Conservation (phyloP, 2,329 filamentous ascomycete genomes). For the Calonectria leucothoes region DNA sequence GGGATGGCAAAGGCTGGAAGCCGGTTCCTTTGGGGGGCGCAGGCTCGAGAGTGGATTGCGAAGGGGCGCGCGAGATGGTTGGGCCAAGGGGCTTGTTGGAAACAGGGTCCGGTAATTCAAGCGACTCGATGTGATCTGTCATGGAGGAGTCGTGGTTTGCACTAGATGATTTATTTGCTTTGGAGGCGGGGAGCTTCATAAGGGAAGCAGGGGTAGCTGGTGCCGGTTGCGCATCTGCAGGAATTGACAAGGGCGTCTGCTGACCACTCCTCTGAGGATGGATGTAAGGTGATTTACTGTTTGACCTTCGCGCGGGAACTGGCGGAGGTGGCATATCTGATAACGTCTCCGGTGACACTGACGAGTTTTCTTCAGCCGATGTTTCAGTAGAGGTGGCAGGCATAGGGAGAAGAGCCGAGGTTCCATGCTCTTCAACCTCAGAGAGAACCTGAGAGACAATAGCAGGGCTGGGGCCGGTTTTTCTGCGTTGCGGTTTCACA, state of each 20-base stretch:
- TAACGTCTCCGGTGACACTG: slow-evolving; percentile 72
- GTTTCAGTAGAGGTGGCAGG: slow-evolving; percentile 60
- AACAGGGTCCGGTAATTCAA: slow-evolving; percentile 79
- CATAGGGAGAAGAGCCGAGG: slow-evolving; percentile 52
- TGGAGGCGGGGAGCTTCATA: slow-evolving; percentile 77
- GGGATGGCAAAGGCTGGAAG: slow-evolving; percentile 62
- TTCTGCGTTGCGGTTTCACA: slow-evolving; percentile 72
- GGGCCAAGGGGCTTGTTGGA: slow-evolving; percentile 44
- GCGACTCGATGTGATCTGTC: slow-evolving; percentile 66
- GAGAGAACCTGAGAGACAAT: slow-evolving; percentile 67
- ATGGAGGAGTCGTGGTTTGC: slow-evolving; percentile 54
- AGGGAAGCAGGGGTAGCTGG: slow-evolving; percentile 80
- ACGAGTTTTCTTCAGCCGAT: slow-evolving; percentile 71
- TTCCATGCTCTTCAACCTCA: slow-evolving; percentile 61
- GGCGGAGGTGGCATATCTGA: slow-evolving; percentile 77
- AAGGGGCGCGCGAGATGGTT: slow-evolving; percentile 57
- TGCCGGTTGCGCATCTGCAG: slow-evolving; percentile 50
- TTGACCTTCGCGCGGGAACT: slow-evolving; percentile 73
- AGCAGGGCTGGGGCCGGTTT: slow-evolving; percentile 62
- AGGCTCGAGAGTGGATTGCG: slow-evolving; percentile 52
- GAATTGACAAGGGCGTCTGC: slow-evolving; percentile 37
- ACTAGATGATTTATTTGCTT: slow-evolving; percentile 59
- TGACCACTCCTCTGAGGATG: slow-evolving; percentile 60
- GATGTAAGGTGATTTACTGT: slow-evolving; percentile 76
- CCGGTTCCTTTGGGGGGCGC: slow-evolving; percentile 62